A percentile compares a stretch with the other conserved stretches of the same genome.
Conservation (phyloP, 2,329 filamentous ascomycete genomes). For the Thermothelomyces thermophilus region DNA sequence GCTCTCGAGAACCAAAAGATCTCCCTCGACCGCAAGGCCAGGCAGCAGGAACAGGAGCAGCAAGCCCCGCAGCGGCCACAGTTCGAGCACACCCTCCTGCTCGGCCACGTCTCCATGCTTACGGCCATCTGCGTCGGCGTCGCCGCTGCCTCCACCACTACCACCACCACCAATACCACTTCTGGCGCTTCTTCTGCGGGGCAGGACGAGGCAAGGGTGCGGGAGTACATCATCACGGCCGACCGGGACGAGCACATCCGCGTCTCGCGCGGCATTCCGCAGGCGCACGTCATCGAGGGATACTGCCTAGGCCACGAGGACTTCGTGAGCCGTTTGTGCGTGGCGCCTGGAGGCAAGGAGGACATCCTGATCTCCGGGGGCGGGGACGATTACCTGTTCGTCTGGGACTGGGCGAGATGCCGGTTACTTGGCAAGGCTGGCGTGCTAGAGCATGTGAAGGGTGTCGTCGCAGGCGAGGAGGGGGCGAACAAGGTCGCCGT, state of each 20-base stretch:
- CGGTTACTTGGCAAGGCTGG: conserved; percentile 48
- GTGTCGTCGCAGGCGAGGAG: conserved; percentile 21
- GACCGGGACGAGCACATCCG: conserved; percentile 71
- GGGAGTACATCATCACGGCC: conserved; percentile 47
- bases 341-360: conserved; percentile 45
- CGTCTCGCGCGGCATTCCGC: conserved; percentile 68
- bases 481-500: conserved; percentile 42
- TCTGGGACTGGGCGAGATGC: conserved; percentile 73
- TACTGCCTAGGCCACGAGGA: conserved; percentile 85
- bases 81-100: conserved; percentile 72
- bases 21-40: conserved; percentile 27
- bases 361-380: conserved; percentile 77
- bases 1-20: conserved; percentile 54
- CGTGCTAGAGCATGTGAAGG: conserved; percentile 40
- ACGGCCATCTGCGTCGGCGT: conserved; percentile 55
- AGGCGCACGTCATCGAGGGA: conserved; percentile 79
- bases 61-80: conserved; percentile 15
- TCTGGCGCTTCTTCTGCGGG: no score
- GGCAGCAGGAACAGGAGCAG: conserved; percentile 1
- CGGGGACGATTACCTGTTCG: conserved; percentile 69
- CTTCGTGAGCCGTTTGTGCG: conserved; percentile 72
- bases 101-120: conserved; percentile 94
- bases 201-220: conserved; percentile 1
- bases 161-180: background rate
- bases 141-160: background rate